phyloP scores from a whole-genome alignment of 345 rosid species.

The Passiflora organensis region DNA sequence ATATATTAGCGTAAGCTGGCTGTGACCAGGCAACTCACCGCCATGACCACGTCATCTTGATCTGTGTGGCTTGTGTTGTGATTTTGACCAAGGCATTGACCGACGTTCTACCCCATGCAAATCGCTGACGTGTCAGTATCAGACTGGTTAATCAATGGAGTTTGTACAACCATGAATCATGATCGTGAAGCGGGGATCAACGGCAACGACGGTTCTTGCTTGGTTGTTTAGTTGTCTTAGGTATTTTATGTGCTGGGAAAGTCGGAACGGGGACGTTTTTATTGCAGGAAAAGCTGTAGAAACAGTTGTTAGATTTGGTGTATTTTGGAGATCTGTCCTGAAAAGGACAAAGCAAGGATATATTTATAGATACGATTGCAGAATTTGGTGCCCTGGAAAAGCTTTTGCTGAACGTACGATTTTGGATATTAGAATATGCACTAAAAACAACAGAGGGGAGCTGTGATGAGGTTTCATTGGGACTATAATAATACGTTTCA shows the following conservation, averaged over 20 bases:
- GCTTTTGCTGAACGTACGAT: too few species aligned
- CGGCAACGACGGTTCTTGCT: too few species aligned
- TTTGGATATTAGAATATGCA: too few species aligned
- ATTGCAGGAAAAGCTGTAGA: neutral
- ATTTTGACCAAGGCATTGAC: neutral
- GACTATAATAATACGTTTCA: neutral
- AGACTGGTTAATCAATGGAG: neutral
- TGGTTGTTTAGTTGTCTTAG: too few species aligned
- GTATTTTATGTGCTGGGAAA: too few species aligned
- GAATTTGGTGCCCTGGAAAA: neutral
- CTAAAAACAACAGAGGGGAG: too few species aligned
- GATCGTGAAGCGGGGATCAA: neutral
- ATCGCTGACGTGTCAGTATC: neutral
- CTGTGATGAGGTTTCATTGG: neutral
- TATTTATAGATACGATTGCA: neutral
- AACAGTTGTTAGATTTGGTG: slow-evolving; percentile 7
- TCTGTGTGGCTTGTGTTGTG: slow-evolving; percentile 1
- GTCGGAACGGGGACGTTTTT: too few species aligned
- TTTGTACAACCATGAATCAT: neutral
- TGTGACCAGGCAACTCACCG: neutral
- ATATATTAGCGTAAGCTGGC: slow-evolving; percentile 1
- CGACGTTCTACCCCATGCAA: neutral
- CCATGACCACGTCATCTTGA: neutral
- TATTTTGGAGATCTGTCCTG: slow-evolving; percentile 2
- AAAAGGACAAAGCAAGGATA: slow-evolving; percentile 8